These are phyloP conservation scores for Didymella segeticola DNA, from an alignment of 2,329 filamentous ascomycete genomes.

Conservation along the genomic window DNA sequence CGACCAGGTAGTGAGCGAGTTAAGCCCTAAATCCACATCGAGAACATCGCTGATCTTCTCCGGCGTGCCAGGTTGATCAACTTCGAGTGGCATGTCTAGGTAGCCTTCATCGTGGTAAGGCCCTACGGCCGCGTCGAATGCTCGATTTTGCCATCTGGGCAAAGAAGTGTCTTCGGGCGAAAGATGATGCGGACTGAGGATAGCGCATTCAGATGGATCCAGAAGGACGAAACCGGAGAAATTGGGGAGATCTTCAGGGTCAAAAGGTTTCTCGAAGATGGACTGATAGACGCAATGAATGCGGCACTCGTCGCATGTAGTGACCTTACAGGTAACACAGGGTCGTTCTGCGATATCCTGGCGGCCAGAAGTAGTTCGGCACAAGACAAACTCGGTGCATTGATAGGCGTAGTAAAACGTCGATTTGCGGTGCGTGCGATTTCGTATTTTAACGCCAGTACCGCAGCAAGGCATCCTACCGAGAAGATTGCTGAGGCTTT, in stretches of 20 bases:
- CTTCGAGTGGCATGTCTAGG: conserved; percentile 38
- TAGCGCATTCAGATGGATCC: conserved; percentile 32
- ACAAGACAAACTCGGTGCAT: conserved; percentile 33
- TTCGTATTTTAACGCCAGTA: conserved; percentile 33
- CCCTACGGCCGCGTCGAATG: neutral
- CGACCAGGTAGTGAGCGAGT: conserved; percentile 25
- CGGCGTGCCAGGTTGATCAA: conserved; percentile 22
- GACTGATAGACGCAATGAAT: conserved; percentile 46
- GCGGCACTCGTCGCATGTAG: conserved; percentile 46
- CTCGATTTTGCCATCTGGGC: conserved; percentile 6
- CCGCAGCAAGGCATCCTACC: conserved; percentile 38
- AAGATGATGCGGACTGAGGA: conserved; percentile 39
- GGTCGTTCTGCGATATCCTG: conserved; percentile 27
- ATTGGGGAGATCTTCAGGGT: conserved; percentile 38
- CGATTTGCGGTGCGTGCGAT: conserved; percentile 31
- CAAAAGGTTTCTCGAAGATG: conserved; percentile 31
- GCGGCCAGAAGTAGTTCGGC: conserved; percentile 20
- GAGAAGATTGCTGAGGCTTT: conserved; percentile 37
- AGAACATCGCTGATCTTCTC: conserved; percentile 37
- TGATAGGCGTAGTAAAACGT: conserved; percentile 29
- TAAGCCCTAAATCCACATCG: conserved; percentile 31
- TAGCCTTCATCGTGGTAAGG: conserved; percentile 43
- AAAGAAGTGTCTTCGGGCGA: neutral
- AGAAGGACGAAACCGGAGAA: conserved; percentile 43
- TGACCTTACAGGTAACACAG: conserved; percentile 35